Base-by-base conservation (phyloP, 2,329 filamentous ascomycete species). In the Graphilbum sp. region DNA sequence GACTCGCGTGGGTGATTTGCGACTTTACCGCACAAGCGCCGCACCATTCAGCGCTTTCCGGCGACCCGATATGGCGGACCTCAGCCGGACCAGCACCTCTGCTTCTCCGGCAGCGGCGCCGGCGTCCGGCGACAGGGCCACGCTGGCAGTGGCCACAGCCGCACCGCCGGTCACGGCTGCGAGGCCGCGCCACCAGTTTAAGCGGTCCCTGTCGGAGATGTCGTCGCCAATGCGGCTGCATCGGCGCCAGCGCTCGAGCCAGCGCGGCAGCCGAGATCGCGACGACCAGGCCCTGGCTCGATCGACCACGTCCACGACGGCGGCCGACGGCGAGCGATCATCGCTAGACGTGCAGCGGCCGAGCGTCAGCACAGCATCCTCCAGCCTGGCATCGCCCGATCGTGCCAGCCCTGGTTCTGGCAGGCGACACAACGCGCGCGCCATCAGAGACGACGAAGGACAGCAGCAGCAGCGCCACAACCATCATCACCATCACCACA, bases 151-250 rank as follows among this genome's bases (percentile, higher is more conserved):
- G 11, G 21, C 21, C 21, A 24, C 21, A 24, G 5, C 21, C 21
- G 5, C 21, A 24, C 6, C 21, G 5, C 21, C 21, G 5, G 21
- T 24, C 11, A 6, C 21, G 6, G 21, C 21, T 24, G 6, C 49
- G 35, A 55, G 57, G 18, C 52, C 60, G 19, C 63, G 62, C 41
- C 70, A 72, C 47, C 67, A 69, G 46, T 58, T 72, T 42, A 66
- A 62, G 43, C 64, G 68, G 25, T 75, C 72, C 34, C 62, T 73
- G 41, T 65, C 64, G 33, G 69, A 73, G 45, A 47, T 71, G 37
- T 59, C 67, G 19, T 61, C 64, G 27, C 65, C 68, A 18, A 55
- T 60, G 42, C 60, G 55, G 41, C 54, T 59, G 45, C 52, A 54
- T 36, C 50, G 53, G 11, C 51, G 56, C 38, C 60, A 62, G 39